Conservation (phyloP, 345 rosid species). For the Ceriops decandra region DNA sequence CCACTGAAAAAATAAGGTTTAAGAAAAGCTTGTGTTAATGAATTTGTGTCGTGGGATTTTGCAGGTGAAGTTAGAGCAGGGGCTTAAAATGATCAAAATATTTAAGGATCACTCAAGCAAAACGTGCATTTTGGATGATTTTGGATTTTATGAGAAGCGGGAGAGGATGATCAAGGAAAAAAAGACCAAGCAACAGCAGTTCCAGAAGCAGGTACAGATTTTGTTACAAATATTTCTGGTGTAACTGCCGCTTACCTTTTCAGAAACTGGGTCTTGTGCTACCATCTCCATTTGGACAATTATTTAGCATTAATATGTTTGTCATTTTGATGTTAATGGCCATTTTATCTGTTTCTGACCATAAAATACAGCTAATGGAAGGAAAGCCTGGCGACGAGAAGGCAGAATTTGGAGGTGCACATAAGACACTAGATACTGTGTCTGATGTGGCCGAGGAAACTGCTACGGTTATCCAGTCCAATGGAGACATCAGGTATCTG, state of each 20-base stretch:
- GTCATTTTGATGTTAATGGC: background rate
- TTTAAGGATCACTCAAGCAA: constrained; percentile 49
- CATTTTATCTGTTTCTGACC: background rate
- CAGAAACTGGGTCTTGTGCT: background rate
- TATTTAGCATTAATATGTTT: background rate
- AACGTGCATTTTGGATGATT: constrained; percentile 57
- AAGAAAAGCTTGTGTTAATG: background rate
- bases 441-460: constrained; percentile 33
- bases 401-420: constrained; percentile 22
- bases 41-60: background rate
- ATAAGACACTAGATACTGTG: constrained; percentile 18
- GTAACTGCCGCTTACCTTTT: background rate
- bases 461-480: constrained; percentile 18
- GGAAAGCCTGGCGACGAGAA: constrained; percentile 37
- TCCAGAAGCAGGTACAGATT: background rate
- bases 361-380: constrained; percentile 28
- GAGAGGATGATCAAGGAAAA: constrained; percentile 46
- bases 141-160: constrained; percentile 53
- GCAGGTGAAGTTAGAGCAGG: constrained; percentile 56
- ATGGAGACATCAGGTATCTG: constrained; percentile 26
- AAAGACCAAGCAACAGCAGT: constrained; percentile 29
- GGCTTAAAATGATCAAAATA: constrained; percentile 43
- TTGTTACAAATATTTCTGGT: background rate
- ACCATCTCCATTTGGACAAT: background rate
- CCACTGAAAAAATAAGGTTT: no score